Evolutionary conservation across 176 grass and related monocot species (phyloP).

Genomic region (Musa schizocarpa): DNA sequence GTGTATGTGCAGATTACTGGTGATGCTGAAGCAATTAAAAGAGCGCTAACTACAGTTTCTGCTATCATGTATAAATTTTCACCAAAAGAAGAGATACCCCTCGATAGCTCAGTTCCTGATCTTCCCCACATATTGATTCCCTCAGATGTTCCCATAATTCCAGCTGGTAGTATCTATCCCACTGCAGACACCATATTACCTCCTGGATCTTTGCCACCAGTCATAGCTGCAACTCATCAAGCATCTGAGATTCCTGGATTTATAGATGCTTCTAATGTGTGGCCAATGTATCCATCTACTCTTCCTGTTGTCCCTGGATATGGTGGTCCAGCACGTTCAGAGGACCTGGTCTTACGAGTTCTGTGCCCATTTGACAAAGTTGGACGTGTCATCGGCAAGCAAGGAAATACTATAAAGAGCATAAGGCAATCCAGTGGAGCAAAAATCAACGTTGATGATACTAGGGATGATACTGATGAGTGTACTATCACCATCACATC

Average conservation of each 20-base stretch:
- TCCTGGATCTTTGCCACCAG: constrained; percentile 36
- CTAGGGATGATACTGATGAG: constrained; percentile 66
- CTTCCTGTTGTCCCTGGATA: constrained; percentile 62
- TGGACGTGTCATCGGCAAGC: constrained; percentile 88
- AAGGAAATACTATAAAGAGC: constrained; percentile 74
- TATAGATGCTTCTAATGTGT: constrained; percentile 38
- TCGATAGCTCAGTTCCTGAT: constrained; percentile 69
- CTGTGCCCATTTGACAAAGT: constrained; percentile 82
- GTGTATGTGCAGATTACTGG: constrained; percentile 60
- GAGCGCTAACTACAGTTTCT: constrained; percentile 65
- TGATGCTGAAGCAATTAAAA: constrained; percentile 61
- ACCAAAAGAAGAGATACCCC: constrained; percentile 76
- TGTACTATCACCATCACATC: constrained; percentile 71
- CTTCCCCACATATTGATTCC: constrained; percentile 65
- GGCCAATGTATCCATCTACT: constrained; percentile 61
- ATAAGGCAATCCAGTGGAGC: constrained; percentile 84
- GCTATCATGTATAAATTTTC: constrained; percentile 77
- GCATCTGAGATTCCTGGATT: constrained; percentile 43
- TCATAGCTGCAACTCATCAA: constrained; percentile 44
- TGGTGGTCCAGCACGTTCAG: constrained; percentile 46
- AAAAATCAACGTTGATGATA: constrained; percentile 77
- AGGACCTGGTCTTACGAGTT: constrained; percentile 67
- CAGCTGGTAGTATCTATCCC: constrained; percentile 49
- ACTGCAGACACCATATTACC: constrained; percentile 36
- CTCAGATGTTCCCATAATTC: constrained; percentile 71